phyloP scores from a whole-genome alignment of 495 filamentous ascomycete genomes.

The Barbatosphaeria neglecta region DNA sequence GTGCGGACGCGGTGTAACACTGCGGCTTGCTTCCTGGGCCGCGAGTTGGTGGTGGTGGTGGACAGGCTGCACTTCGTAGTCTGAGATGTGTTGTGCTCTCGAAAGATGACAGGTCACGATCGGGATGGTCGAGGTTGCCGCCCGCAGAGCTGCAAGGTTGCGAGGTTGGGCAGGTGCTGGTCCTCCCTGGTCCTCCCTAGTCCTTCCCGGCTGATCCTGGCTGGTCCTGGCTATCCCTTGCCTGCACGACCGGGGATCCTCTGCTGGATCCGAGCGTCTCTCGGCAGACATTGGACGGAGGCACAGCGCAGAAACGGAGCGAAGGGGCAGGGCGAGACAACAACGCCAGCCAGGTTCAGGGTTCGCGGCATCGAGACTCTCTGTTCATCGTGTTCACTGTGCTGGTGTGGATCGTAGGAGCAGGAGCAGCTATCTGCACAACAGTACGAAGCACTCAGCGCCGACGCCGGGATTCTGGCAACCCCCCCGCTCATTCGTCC shows the following conservation, averaged over 20 bases:
- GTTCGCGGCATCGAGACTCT: too few relatives aligned
- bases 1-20: slow-evolving; percentile 9
- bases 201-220: too few relatives aligned
- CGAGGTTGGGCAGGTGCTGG: too few relatives aligned
- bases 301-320: not conserved
- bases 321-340: not conserved
- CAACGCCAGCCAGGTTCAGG: not conserved
- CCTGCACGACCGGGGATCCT: not conserved
- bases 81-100: not conserved
- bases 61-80: not conserved
- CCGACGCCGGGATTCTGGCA: not conserved
- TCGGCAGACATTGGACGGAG: not conserved
- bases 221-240: too few relatives aligned
- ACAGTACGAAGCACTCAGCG: too few relatives aligned
- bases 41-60: not conserved
- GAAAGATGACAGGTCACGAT: not conserved
- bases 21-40: slow-evolving; percentile 1
- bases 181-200: too few relatives aligned
- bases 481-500: not conserved
- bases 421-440: too few relatives aligned
- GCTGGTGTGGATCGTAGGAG: not conserved
- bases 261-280: not conserved
- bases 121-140: not conserved
- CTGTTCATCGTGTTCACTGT: not conserved
- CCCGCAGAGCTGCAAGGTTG: too few relatives aligned